Evolutionary conservation across 306 rosid species (phyloP).

Genomic region (Fagus crenata): DNA sequence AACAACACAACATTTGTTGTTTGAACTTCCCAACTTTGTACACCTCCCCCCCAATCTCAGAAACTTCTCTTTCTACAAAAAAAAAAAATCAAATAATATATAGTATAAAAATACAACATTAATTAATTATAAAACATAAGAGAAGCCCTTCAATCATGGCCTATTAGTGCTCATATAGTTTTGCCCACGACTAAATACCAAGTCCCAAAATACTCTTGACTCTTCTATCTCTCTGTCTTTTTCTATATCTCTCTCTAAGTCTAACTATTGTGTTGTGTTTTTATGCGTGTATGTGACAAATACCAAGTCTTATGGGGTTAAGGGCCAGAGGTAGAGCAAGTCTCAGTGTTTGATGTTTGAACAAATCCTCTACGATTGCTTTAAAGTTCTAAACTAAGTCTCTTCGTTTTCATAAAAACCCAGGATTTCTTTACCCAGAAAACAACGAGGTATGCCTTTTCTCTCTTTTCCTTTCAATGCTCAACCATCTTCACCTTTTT

Average conservation of each 20-base stretch:
- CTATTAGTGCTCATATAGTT: conserved; percentile 52
- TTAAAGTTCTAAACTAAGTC: not conserved
- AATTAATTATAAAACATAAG: too few species aligned
- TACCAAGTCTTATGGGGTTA: not conserved
- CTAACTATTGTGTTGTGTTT: too few species aligned
- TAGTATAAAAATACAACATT: too few species aligned
- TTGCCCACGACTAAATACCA: conserved; percentile 52
- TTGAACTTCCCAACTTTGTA: not conserved
- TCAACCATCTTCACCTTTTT: not conserved
- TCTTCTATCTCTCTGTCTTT: conserved; percentile 25
- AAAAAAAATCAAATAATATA: too few species aligned
- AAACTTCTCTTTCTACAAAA: too few species aligned
- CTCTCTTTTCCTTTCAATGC: not conserved
- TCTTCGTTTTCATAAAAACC: not conserved
- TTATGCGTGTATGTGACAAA: not conserved
- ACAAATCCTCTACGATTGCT: conserved; percentile 17
- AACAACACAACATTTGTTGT: not conserved
- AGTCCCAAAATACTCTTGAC: not conserved
- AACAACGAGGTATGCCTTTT: conserved; percentile 20
- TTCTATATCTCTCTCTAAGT: not conserved
- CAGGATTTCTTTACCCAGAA: not conserved
- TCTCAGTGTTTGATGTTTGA: conserved; percentile 23
- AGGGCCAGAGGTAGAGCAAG: conserved; percentile 24
- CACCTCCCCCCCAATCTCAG: too few species aligned
- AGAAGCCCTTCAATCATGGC: conserved; percentile 45